phyloP scores from a whole-genome alignment of 805 yeast genomes.

The Helenozyma baotianmanensis region DNA sequence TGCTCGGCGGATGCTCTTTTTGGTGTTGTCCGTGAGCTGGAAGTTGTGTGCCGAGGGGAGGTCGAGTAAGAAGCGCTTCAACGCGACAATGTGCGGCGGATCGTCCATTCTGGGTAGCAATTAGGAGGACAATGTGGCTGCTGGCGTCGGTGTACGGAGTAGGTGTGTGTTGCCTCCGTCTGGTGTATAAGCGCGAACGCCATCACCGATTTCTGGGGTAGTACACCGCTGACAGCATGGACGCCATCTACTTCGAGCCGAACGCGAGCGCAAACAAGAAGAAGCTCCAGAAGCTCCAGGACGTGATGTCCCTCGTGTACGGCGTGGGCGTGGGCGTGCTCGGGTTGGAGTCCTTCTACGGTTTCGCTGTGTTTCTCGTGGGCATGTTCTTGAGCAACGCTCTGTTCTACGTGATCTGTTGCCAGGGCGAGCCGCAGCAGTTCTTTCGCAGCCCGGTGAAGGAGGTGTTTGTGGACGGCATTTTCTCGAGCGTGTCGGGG shows the following conservation, averaged over 20 bases:
- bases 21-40: slow-evolving; percentile 24
- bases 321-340: slow-evolving; percentile 40
- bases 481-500: slow-evolving; percentile 33
- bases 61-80: slow-evolving; percentile 31
- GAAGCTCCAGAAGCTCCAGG: slow-evolving; percentile 28
- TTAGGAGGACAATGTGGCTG: too few relatives aligned
- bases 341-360: slow-evolving; percentile 32
- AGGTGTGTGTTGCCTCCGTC: too few relatives aligned
- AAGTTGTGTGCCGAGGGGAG: slow-evolving; percentile 33
- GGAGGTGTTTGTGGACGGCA: slow-evolving; percentile 31
- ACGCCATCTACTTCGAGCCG: slow-evolving; percentile 2
- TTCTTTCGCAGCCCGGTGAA: slow-evolving; percentile 26
- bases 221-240: neutral
- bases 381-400: slow-evolving; percentile 31
- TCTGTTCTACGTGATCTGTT: slow-evolving; percentile 27
- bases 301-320: slow-evolving; percentile 31
- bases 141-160: too few relatives aligned
- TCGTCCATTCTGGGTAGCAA: slow-evolving; percentile 6
- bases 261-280: slow-evolving; percentile 9
- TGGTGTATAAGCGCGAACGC: too few relatives aligned
- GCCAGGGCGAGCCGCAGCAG: slow-evolving; percentile 23
- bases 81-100: slow-evolving; percentile 3
- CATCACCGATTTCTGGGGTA: too few relatives aligned
- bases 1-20: slow-evolving; percentile 34
- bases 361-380: slow-evolving; percentile 31